Base-by-base conservation (phyloP, 495 filamentous ascomycete species). In the Tetracladium setigerum region DNA sequence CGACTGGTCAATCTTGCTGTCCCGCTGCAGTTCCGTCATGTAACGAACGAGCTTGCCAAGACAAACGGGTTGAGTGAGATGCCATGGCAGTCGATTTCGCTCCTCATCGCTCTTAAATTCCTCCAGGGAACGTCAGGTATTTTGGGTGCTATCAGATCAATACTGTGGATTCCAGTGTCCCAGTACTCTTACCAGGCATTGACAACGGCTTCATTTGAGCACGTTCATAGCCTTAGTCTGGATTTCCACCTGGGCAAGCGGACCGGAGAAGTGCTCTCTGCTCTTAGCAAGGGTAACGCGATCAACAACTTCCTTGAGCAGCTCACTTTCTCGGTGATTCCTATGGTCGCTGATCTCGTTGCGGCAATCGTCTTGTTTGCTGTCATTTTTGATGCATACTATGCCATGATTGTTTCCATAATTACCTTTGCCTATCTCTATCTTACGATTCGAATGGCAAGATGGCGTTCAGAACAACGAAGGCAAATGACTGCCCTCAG, bases 221-320 rank as follows among this genome's bases (percentile, higher is more conserved):
- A 98, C 60, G 92, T 98, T 14, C 92, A 97, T 63, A 80, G 83
- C 32, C 78, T 98, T 13, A 95, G 90, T 64, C 71, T 96, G 54
- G 92, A 97, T 59, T 98, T 98, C 57, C 92, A 98, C 63, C 77
- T 96, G 10, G 86, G 89, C 36, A 98, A 98, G 67, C 89, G 90
- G 63, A 97, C 92, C 1, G 92, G 92, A 18, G 92, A 98, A 63
- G 89, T 98, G 13, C 69, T 96, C 19, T 95, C 89, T 16, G 92
- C 92, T 0, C 70, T 98, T 46, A 95, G 90, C 67, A 97, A 97
- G 59, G 92, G 92, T 44, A 87, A 82, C 52, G 86, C 92, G 1
- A 95, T 98, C 71, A 97, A 98, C 57, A 89, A 84, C 2, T 98
- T 98, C 67, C 74, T 98, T 33, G 91, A 96, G 63, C 87, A 94